These are phyloP conservation scores for Lipomyces anomalus DNA, from an alignment of 805 yeast species.

Conservation along the genomic window DNA sequence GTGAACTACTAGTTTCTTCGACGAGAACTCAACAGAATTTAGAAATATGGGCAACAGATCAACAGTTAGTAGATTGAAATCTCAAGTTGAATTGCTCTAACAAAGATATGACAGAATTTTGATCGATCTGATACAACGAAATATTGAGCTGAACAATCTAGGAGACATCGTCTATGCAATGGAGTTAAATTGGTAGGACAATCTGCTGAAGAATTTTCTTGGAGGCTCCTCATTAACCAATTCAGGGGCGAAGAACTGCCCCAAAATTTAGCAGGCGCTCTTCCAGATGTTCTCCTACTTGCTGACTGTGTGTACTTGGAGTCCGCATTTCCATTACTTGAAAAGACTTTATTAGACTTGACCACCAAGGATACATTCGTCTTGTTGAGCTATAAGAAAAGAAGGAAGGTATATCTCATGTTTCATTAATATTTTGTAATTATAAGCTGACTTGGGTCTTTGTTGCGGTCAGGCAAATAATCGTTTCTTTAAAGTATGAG, in stretches of 20 bases:
- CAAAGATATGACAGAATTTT: constrained; percentile 30
- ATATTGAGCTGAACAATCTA: constrained; percentile 40
- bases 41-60: constrained; percentile 46
- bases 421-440: neutral
- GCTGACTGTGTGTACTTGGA: constrained; percentile 59
- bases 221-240: neutral
- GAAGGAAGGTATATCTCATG: constrained; percentile 39
- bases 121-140: constrained; percentile 44
- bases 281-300: constrained; percentile 46
- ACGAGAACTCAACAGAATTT: too few relatives aligned
- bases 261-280: constrained; percentile 31
- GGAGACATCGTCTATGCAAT: constrained; percentile 37
- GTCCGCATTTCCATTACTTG: constrained; percentile 48
- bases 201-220: constrained; percentile 7
- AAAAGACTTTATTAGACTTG: constrained; percentile 45
- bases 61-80: constrained; percentile 29
- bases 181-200: constrained; percentile 42
- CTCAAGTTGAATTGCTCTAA: neutral
- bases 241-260: constrained; percentile 38
- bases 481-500: constrained; percentile 31
- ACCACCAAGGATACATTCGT: constrained; percentile 38
- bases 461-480: constrained; percentile 30
- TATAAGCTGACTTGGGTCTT: neutral
- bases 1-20: too few relatives aligned
- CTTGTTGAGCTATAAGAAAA: constrained; percentile 49